Evolutionary conservation across 129 eudicot species (phyloP).

Genomic region (Heracleum sosnowskyi): DNA sequence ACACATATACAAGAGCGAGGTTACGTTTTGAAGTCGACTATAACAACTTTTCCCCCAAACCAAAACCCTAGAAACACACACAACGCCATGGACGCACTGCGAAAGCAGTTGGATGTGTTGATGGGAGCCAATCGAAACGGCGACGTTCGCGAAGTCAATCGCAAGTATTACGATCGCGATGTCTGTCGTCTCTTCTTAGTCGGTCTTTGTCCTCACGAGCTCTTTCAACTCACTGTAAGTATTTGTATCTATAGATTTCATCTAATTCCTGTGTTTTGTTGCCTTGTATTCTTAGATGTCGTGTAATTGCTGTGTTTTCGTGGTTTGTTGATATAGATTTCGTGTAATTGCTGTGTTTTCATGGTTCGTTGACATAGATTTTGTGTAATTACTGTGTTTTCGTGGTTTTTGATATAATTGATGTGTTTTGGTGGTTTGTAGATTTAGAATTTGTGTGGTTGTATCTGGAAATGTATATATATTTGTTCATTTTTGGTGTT

Average conservation of each 20-base stretch:
- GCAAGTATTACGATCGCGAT: slow-evolving; percentile 93
- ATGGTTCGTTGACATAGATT: too few species aligned
- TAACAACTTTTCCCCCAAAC: not conserved
- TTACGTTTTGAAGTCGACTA: not conserved
- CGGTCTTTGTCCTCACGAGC: slow-evolving; percentile 98
- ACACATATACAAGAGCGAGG: not conserved
- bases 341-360: not conserved
- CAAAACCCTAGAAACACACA: slow-evolving; percentile 1
- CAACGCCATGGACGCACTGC: slow-evolving; percentile 66
- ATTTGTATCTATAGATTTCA: not conserved
- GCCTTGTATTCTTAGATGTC: not conserved
- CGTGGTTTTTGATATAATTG: too few species aligned
- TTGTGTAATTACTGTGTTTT: not conserved
- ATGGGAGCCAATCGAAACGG: slow-evolving; percentile 99
- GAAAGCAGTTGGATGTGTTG: slow-evolving; percentile 89
- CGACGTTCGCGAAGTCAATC: slow-evolving; percentile 71
- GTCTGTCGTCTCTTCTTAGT: slow-evolving; percentile 89
- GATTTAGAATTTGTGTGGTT: not conserved
- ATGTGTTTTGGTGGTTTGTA: too few species aligned
- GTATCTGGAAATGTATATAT: not conserved
- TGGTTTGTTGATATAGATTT: too few species aligned
- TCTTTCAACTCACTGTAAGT: slow-evolving; percentile 86
- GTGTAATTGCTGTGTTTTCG: not conserved
- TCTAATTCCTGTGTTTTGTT: not conserved
- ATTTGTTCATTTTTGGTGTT: not conserved